These are phyloP conservation scores for Corrigiola litoralis DNA, from an alignment of 179 eudicot species.

Conservation along the genomic window DNA sequence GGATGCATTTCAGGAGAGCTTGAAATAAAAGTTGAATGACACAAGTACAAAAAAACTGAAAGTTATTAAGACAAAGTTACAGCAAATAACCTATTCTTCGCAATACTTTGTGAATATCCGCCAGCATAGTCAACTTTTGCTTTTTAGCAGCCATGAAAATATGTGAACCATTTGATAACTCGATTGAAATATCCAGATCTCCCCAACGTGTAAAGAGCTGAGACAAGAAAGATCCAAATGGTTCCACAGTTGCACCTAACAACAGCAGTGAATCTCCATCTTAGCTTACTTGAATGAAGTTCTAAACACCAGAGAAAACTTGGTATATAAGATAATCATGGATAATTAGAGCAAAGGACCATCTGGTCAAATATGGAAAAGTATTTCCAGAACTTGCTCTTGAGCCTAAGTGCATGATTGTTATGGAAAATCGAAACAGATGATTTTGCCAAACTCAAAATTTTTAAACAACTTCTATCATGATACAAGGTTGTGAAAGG, in stretches of 20 bases:
- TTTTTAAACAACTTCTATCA: too few relatives aligned
- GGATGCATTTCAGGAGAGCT: too few relatives aligned
- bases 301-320: background rate
- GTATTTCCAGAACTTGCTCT: background rate
- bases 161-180: slow-evolving; percentile 59
- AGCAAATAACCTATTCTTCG: slow-evolving; percentile 54
- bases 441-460: too few relatives aligned
- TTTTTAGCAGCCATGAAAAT: slow-evolving; percentile 64
- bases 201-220: slow-evolving; percentile 92
- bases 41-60: background rate
- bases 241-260: slow-evolving; percentile 95
- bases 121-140: slow-evolving; percentile 60
- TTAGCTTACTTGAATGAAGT: background rate
- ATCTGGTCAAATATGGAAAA: too few relatives aligned
- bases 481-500: too few relatives aligned
- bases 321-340: background rate
- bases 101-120: slow-evolving; percentile 53
- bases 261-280: slow-evolving; percentile 13
- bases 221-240: slow-evolving; percentile 93
- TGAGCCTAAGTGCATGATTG: background rate
- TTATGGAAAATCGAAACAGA: background rate
- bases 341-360: too few relatives aligned
- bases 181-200: slow-evolving; percentile 87
- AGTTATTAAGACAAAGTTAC: background rate
- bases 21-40: background rate